Conservation (phyloP, 352 stramenopile genomes). For the Phytophthora meadii region DNA sequence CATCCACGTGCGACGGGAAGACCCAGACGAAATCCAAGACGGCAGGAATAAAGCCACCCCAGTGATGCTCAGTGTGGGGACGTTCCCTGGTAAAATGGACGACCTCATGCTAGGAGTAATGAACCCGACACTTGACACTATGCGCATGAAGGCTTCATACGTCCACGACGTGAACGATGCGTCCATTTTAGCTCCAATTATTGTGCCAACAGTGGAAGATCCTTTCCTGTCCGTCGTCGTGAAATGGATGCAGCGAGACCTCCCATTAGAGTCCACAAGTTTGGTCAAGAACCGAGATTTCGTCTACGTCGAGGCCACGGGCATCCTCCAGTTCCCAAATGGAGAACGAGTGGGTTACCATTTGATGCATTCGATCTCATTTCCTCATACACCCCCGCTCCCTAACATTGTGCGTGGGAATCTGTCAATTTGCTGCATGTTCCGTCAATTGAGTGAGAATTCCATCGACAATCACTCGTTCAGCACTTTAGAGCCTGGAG, state of each 20-base stretch:
- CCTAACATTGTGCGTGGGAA: slow-evolving; percentile 42
- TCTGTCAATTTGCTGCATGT: slow-evolving; percentile 55
- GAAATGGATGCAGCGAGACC: slow-evolving; percentile 20
- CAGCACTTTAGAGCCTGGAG: slow-evolving; percentile 7
- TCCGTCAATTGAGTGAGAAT: slow-evolving; percentile 45
- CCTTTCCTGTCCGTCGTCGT: slow-evolving; percentile 14
- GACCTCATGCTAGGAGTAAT: slow-evolving; percentile 22
- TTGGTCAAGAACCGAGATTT: slow-evolving; percentile 22
- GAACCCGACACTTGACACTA: slow-evolving; percentile 15
- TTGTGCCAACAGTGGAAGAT: not conserved
- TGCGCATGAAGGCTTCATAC: slow-evolving; percentile 18
- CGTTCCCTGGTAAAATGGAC: slow-evolving; percentile 10
- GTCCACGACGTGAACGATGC: slow-evolving; percentile 10
- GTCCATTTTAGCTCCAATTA: slow-evolving; percentile 10
- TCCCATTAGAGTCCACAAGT: slow-evolving; percentile 12
- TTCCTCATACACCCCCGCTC: slow-evolving; percentile 38
- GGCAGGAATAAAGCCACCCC: not conserved
- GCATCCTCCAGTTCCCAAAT: slow-evolving; percentile 1
- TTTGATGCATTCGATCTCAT: slow-evolving; percentile 57
- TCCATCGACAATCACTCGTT: slow-evolving; percentile 10
- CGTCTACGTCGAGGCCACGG: slow-evolving; percentile 18
- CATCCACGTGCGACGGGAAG: slow-evolving; percentile 21
- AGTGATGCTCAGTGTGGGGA: slow-evolving; percentile 15
- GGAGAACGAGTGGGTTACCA: slow-evolving; percentile 47
- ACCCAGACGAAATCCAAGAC: not conserved